These are phyloP conservation scores for Amyloporia xantha DNA, from an alignment of 768 basidiomycete genomes.

Conservation along the genomic window DNA sequence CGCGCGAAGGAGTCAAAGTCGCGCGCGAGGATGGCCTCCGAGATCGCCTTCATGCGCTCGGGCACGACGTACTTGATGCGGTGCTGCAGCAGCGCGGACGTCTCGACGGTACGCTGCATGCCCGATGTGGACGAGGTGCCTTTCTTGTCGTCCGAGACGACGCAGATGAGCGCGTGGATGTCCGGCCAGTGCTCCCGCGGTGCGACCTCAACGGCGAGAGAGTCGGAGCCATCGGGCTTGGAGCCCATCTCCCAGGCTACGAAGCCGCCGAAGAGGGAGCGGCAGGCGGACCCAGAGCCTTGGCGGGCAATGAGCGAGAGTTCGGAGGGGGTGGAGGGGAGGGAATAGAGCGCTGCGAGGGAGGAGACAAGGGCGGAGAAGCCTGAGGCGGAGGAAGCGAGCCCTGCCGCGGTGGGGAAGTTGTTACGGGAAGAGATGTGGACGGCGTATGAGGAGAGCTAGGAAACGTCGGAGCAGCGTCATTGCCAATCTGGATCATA, in stretches of 20 bases:
- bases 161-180: constrained; percentile 94
- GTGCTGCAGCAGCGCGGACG: constrained; percentile 80
- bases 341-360: constrained; percentile 77
- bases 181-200: constrained; percentile 87
- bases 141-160: constrained; percentile 95
- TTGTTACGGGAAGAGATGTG: constrained; percentile 97
- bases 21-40: constrained; percentile 64
- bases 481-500: background rate
- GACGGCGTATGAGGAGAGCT: constrained; percentile 68
- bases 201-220: constrained; percentile 82
- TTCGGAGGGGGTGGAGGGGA: constrained; percentile 69
- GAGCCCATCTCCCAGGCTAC: constrained; percentile 90
- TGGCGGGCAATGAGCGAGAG: constrained; percentile 95
- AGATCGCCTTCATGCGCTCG: constrained; percentile 74
- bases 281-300: constrained; percentile 96
- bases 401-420: constrained; percentile 97
- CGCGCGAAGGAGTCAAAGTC: constrained; percentile 88
- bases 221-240: constrained; percentile 68
- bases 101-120: constrained; percentile 97
- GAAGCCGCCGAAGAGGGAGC: constrained; percentile 95
- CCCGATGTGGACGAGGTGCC: constrained; percentile 91
- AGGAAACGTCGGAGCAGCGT: constrained; percentile 7
- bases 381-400: constrained; percentile 95
- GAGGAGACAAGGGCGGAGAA: constrained; percentile 93
- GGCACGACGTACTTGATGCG: constrained; percentile 87